Conservation (phyloP, 495 filamentous ascomycete species). For the Penicillium waksmanii region DNA sequence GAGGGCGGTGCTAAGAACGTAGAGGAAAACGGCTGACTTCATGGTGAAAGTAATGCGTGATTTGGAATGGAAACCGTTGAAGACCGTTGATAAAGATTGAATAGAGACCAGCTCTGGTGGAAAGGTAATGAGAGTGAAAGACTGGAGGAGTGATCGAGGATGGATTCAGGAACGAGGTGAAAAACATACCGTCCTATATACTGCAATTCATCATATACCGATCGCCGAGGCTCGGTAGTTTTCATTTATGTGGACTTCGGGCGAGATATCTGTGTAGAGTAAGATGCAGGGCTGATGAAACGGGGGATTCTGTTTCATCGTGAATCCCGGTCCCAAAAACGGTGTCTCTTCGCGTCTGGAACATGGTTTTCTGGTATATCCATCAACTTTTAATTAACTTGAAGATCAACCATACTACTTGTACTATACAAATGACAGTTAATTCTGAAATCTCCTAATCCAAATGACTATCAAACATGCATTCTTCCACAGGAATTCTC, state of each 20-base stretch:
- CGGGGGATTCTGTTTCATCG: conserved; percentile 24
- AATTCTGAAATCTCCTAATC: too few species aligned
- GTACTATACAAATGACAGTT: background rate
- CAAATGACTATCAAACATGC: too few species aligned
- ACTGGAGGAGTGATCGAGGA: background rate
- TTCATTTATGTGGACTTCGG: background rate
- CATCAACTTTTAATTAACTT: background rate
- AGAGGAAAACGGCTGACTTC: conserved; percentile 29
- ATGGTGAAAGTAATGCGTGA: conserved; percentile 15
- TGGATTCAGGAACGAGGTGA: background rate
- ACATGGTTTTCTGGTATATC: background rate
- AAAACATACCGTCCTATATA: background rate
- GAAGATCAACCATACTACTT: background rate
- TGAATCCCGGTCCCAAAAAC: background rate
- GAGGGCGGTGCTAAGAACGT: conserved; percentile 27
- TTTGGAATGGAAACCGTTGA: conserved; percentile 2
- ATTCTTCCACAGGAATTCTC: too few species aligned
- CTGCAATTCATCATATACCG: background rate
- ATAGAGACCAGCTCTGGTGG: conserved; percentile 27
- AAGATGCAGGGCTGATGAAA: conserved; percentile 17
- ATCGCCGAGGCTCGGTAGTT: conserved; percentile 9
- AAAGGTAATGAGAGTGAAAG: conserved; percentile 3
- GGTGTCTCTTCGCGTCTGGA: conserved; percentile 1
- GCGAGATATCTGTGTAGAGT: conserved; percentile 1
- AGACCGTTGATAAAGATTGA: conserved; percentile 5